Conservation (phyloP, 305 asterid genomes). For the Fraxinus baroniana region DNA sequence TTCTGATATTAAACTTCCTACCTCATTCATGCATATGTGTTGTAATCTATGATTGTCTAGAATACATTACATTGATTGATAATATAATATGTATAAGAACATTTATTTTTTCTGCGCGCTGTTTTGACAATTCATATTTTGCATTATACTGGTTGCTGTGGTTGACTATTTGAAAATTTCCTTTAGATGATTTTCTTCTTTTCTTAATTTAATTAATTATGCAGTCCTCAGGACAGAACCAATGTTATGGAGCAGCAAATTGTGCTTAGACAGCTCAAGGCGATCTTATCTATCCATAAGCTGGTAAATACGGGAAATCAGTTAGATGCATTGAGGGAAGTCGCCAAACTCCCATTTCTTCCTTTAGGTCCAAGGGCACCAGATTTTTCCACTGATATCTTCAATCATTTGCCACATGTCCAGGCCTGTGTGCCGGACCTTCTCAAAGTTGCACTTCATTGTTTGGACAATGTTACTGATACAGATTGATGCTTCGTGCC, state of each 20-base stretch:
- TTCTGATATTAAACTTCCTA: neutral
- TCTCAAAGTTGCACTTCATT: constrained; percentile 77
- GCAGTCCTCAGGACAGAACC: constrained; percentile 84
- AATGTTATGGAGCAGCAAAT: constrained; percentile 76
- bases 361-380: constrained; percentile 81
- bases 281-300: constrained; percentile 67
- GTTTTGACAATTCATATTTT: neutral
- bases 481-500: constrained; percentile 83
- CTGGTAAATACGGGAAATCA: constrained; percentile 63
- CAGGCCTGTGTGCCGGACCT: constrained; percentile 91
- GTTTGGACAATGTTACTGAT: constrained; percentile 73
- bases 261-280: constrained; percentile 85
- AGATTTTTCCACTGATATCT: constrained; percentile 47
- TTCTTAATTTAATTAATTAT: constrained; percentile 7
- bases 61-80: neutral
- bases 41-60: neutral
- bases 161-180: neutral
- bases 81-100: neutral
- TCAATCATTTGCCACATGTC: constrained; percentile 64
- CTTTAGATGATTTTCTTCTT: neutral
- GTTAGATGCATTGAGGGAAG: constrained; percentile 79
- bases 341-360: constrained; percentile 85
- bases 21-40: neutral
- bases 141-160: neutral
- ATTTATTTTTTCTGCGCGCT: neutral